Percentiles rank a stretch among this genome's conserved stretches.
Evolutionary conservation across 495 filamentous ascomycete species (phyloP).

Genomic region (Rostrohypoxylon terebratum): DNA sequence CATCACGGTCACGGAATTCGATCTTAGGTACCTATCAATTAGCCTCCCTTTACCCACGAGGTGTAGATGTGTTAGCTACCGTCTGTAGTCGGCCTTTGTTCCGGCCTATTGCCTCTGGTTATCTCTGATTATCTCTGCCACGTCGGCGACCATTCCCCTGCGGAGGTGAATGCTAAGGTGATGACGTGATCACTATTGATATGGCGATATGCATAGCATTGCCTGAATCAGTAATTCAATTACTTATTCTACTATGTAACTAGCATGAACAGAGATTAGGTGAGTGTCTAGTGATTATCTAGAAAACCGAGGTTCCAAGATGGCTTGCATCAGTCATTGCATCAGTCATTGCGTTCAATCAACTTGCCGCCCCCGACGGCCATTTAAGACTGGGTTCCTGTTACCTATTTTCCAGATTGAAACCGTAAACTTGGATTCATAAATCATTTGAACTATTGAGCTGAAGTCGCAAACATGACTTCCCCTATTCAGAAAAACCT

Average conservation of each 20-base stretch:
- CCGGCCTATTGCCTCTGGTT: slow-evolving; percentile 18
- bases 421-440: neutral
- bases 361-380: neutral
- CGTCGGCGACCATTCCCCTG: slow-evolving; percentile 41
- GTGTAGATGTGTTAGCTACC: neutral
- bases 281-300: neutral
- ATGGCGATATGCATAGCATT: slow-evolving; percentile 31
- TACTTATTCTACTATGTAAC: neutral
- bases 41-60: neutral
- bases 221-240: slow-evolving; percentile 10
- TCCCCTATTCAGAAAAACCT: slow-evolving; percentile 66
- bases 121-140: slow-evolving; percentile 26
- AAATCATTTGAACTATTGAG: neutral
- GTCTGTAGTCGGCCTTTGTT: slow-evolving; percentile 35
- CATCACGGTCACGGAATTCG: neutral
- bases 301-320: neutral
- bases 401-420: neutral
- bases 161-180: slow-evolving; percentile 12
- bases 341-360: too few species aligned
- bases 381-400: slow-evolving; percentile 27
- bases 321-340: slow-evolving; percentile 15
- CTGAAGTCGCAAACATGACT: slow-evolving; percentile 30
- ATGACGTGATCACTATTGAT: slow-evolving; percentile 40
- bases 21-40: neutral
- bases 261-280: too few species aligned